Percentiles rank a stretch among this genome's conserved stretches.
phyloP scores from a whole-genome alignment of 202 grass and related monocot species.

The Zoysia matrella region DNA sequence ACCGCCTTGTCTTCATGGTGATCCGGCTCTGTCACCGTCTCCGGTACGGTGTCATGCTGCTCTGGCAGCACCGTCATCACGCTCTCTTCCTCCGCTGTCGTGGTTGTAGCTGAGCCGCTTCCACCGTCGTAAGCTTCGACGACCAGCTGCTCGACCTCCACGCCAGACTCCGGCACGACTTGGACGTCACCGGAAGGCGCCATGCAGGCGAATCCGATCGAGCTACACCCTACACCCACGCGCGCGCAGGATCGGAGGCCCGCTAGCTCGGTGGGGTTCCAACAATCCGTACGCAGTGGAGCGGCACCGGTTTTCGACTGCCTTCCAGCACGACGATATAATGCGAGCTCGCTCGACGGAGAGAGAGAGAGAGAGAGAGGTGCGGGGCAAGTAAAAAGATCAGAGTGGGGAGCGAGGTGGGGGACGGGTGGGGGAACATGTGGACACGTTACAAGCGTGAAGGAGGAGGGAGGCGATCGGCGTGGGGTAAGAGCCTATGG shows the following conservation, averaged over 20 bases:
- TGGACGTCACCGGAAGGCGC: neutral
- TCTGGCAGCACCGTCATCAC: neutral
- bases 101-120: neutral
- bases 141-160: neutral
- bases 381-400: slow-evolving; percentile 24
- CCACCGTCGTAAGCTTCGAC: neutral
- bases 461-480: slow-evolving; percentile 2
- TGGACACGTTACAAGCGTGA: slow-evolving; percentile 56
- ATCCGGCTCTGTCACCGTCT: neutral
- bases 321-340: slow-evolving; percentile 18
- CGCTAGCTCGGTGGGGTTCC: neutral
- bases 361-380: neutral
- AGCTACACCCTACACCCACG: neutral
- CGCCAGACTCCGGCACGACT: no score
- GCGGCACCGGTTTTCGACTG: slow-evolving; percentile 1
- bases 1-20: neutral
- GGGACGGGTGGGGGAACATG: slow-evolving; percentile 52
- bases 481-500: slow-evolving; percentile 38
- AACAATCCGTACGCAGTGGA: neutral
- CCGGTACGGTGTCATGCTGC: neutral
- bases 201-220: slow-evolving; percentile 42
- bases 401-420: slow-evolving; percentile 14
- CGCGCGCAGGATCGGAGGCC: neutral
- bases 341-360: neutral
- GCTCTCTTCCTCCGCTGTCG: neutral